Evolutionary conservation across 1,284 basidiomycete species (phyloP).

Genomic region (Rhizopogon hawkerae): DNA sequence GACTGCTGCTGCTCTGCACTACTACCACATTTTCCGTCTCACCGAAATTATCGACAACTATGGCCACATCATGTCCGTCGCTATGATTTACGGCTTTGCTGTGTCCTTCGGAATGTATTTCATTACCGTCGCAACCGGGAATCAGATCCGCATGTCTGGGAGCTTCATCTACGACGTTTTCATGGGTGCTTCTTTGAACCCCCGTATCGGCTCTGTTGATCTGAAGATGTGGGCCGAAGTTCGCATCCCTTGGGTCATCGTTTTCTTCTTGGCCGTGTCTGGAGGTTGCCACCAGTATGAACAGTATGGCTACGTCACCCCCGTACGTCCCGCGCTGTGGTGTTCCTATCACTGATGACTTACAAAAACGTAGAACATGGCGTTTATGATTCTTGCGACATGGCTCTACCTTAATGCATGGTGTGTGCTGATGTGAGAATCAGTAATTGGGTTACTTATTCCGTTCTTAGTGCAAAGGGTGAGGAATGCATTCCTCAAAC

Average conservation of each 20-base stretch:
- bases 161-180: slow-evolving; percentile 92
- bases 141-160: slow-evolving; percentile 86
- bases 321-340: slow-evolving; percentile 41
- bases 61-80: slow-evolving; percentile 92
- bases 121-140: slow-evolving; percentile 67
- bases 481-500: slow-evolving; percentile 99
- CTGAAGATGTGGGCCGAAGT: slow-evolving; percentile 99
- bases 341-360: slow-evolving; percentile 3
- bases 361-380: slow-evolving; percentile 68
- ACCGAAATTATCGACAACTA: slow-evolving; percentile 96
- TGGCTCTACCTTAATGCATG: slow-evolving; percentile 97
- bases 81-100: slow-evolving; percentile 85
- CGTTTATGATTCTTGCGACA: slow-evolving; percentile 93
- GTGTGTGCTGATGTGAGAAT: slow-evolving; percentile 30
- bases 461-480: slow-evolving; percentile 55
- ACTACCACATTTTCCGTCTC: slow-evolving; percentile 79
- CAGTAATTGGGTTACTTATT: background rate
- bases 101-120: slow-evolving; percentile 79
- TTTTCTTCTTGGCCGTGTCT: slow-evolving; percentile 89
- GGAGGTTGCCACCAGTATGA: slow-evolving; percentile 97
- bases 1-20: slow-evolving; percentile 73
- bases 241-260: slow-evolving; percentile 93
- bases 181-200: slow-evolving; percentile 95
- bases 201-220: slow-evolving; percentile 88
- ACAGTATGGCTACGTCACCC: slow-evolving; percentile 83